phyloP scores from a whole-genome alignment of 768 basidiomycete genomes.

The Boletus speciosus region DNA sequence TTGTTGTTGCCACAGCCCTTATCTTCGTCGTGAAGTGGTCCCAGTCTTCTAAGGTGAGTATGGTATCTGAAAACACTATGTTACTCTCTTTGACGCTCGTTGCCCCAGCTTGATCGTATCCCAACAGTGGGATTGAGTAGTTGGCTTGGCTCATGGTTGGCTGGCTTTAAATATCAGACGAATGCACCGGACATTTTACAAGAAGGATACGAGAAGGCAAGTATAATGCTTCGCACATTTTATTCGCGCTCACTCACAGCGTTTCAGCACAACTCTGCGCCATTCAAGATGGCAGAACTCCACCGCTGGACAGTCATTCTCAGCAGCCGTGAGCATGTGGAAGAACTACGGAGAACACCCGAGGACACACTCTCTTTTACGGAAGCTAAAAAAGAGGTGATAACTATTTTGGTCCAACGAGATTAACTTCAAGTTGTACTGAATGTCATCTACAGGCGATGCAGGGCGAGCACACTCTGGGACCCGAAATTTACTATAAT shows the following conservation, averaged over 20 bases:
- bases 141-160: conserved; percentile 28
- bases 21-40: not conserved
- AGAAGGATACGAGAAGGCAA: conserved; percentile 32
- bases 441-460: conserved; percentile 27
- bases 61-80: not conserved
- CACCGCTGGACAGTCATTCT: conserved; percentile 41
- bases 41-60: conserved; percentile 1
- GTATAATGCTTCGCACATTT: not conserved
- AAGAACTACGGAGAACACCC: conserved; percentile 40
- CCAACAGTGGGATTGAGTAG: conserved; percentile 28
- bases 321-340: conserved; percentile 27
- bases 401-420: not conserved
- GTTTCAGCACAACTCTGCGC: conserved; percentile 22
- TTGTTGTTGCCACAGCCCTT: not conserved
- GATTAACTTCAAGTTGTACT: not conserved
- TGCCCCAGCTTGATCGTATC: conserved; percentile 22
- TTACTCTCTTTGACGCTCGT: not conserved
- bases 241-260: not conserved
- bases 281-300: conserved; percentile 32
- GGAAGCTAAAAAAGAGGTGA: conserved; percentile 33
- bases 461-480: conserved; percentile 39
- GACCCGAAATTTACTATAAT: conserved; percentile 27
- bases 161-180: conserved; percentile 12
- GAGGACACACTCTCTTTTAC: conserved; percentile 36
- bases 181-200: conserved; percentile 24